Conservation (phyloP, 805 yeast species). For the Monosporozyma yasuniensis region DNA sequence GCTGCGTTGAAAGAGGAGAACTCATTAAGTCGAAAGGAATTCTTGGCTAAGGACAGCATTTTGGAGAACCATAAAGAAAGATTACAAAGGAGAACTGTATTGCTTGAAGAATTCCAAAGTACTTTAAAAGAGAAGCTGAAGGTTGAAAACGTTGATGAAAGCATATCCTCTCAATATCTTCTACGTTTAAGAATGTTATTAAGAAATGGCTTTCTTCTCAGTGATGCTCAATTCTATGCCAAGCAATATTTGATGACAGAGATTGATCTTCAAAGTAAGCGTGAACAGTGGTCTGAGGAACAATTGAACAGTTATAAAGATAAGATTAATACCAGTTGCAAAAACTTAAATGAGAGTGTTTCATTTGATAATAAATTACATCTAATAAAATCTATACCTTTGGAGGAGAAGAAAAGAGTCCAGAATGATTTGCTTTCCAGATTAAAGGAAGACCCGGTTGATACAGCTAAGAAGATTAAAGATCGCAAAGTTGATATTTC, state of each 20-base stretch:
- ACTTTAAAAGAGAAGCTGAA: slow-evolving; percentile 15
- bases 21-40: slow-evolving; percentile 60
- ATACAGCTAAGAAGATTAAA: not conserved
- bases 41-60: slow-evolving; percentile 45
- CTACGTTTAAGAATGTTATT: slow-evolving; percentile 44
- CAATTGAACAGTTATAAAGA: slow-evolving; percentile 16
- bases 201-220: slow-evolving; percentile 47
- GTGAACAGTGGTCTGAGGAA: slow-evolving; percentile 30
- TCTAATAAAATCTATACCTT: slow-evolving; percentile 16
- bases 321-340: slow-evolving; percentile 9
- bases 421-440: slow-evolving; percentile 17
- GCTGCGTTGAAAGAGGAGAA: slow-evolving; percentile 51
- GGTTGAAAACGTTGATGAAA: slow-evolving; percentile 23
- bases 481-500: not conserved
- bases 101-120: slow-evolving; percentile 26
- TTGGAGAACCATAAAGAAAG: slow-evolving; percentile 35
- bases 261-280: slow-evolving; percentile 33
- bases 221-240: slow-evolving; percentile 52
- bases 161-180: slow-evolving; percentile 44
- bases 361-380: slow-evolving; percentile 24
- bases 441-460: not conserved
- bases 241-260: slow-evolving; percentile 43
- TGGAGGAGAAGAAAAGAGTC: slow-evolving; percentile 26
- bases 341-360: slow-evolving; percentile 13
- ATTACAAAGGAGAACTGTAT: slow-evolving; percentile 31